Conservation (phyloP, 1,284 basidiomycete species). For the Coniferiporia weirii region DNA sequence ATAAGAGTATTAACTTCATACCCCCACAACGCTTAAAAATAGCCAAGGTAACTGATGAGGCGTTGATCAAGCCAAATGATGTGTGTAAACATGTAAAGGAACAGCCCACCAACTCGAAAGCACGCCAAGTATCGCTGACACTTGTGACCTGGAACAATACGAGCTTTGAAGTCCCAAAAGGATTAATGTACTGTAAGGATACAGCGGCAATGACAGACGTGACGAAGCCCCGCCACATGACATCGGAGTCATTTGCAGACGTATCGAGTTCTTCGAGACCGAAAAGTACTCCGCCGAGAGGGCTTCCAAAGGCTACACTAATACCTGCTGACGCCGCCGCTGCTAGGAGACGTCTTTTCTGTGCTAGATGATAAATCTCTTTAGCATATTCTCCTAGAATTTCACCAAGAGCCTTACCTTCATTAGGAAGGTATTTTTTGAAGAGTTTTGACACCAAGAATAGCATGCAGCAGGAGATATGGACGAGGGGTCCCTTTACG, state of each 20-base stretch:
- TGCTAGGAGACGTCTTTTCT: constrained; percentile 62
- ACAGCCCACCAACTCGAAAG: constrained; percentile 58
- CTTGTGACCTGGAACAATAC: constrained; percentile 67
- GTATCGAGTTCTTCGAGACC: constrained; percentile 69
- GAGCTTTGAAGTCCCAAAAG: constrained; percentile 70
- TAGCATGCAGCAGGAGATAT: constrained; percentile 67
- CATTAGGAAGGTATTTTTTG: constrained; percentile 52
- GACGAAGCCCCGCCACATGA: constrained; percentile 74
- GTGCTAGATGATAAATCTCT: constrained; percentile 35
- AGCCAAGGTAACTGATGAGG: constrained; percentile 59
- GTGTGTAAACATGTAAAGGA: neutral
- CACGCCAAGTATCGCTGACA: constrained; percentile 56
- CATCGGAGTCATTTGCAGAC: constrained; percentile 63
- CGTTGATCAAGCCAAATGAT: neutral
- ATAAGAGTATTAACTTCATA: constrained; percentile 26
- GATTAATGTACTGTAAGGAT: constrained; percentile 65
- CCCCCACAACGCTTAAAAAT: constrained; percentile 53
- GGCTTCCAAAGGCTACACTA: constrained; percentile 72
- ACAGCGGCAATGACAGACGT: constrained; percentile 69
- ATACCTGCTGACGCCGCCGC: constrained; percentile 70
- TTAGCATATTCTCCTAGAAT: neutral
- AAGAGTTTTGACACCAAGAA: constrained; percentile 51
- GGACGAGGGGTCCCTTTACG: constrained; percentile 61
- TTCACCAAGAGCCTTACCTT: constrained; percentile 38
- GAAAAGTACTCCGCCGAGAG: constrained; percentile 70